Percentiles rank a stretch among this genome's conserved stretches.
phyloP scores from a whole-genome alignment of 2,329 filamentous ascomycete species.

The Ascochyta pisi region DNA sequence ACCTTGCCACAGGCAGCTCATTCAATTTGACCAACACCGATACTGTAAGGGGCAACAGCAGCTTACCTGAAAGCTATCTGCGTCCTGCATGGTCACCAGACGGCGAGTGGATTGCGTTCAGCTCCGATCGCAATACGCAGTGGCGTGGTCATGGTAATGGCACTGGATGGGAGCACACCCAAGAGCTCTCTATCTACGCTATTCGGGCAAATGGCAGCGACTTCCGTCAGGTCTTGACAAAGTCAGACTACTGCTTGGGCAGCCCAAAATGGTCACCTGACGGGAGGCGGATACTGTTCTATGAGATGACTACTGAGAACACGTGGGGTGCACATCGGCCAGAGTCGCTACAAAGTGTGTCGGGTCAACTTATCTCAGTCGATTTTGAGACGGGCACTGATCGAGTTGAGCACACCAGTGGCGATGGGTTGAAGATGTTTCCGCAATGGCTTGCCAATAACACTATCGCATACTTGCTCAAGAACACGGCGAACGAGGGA shows the following conservation, averaged over 20 bases:
- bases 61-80: constrained; percentile 48
- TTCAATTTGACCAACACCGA: constrained; percentile 50
- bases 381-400: constrained; percentile 51
- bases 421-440: constrained; percentile 41
- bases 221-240: constrained; percentile 46
- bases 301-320: constrained; percentile 50
- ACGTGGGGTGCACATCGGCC: constrained; percentile 50
- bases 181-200: constrained; percentile 51
- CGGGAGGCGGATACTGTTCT: constrained; percentile 32
- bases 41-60: constrained; percentile 24
- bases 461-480: constrained; percentile 35
- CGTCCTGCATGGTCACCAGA: constrained; percentile 52
- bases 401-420: constrained; percentile 37
- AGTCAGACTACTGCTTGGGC: constrained; percentile 47
- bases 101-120: constrained; percentile 52
- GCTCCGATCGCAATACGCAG: constrained; percentile 52
- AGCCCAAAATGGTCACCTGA: constrained; percentile 46
- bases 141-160: constrained; percentile 53
- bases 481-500: constrained; percentile 36
- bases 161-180: constrained; percentile 53
- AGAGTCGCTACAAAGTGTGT: constrained; percentile 28
- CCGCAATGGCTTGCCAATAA: constrained; percentile 25
- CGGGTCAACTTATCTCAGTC: constrained; percentile 46
- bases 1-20: constrained; percentile 43
- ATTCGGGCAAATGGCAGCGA: constrained; percentile 49